These are phyloP conservation scores for Zygotorulaspora chibaensis DNA, from an alignment of 805 yeast genomes.

Conservation along the genomic window DNA sequence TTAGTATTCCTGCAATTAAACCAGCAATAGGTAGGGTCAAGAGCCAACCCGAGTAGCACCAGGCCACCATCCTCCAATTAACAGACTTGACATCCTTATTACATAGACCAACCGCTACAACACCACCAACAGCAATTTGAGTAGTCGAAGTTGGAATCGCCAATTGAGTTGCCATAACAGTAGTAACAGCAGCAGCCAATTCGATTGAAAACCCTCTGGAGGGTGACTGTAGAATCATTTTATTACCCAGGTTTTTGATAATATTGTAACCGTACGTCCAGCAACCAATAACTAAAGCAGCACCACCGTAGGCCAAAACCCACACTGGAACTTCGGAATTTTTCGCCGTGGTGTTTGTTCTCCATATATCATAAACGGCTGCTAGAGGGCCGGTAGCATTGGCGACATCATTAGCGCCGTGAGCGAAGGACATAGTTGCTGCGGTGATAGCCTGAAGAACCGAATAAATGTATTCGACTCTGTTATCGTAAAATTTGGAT, in stretches of 20 bases:
- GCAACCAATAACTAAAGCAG: conserved; percentile 58
- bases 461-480: conserved; percentile 63
- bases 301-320: conserved; percentile 67
- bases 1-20: conserved; percentile 60
- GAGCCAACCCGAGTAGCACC: conserved; percentile 71
- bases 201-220: conserved; percentile 74
- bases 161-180: conserved; percentile 70
- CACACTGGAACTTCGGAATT: conserved; percentile 65
- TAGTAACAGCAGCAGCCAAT: conserved; percentile 72
- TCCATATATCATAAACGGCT: conserved; percentile 61
- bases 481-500: conserved; percentile 66
- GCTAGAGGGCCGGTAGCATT: conserved; percentile 76
- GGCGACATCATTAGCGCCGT: conserved; percentile 76
- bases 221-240: conserved; percentile 70
- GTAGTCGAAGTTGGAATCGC: conserved; percentile 73
- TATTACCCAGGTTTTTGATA: conserved; percentile 69
- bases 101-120: conserved; percentile 70
- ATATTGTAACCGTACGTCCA: conserved; percentile 72
- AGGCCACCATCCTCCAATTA: conserved; percentile 72
- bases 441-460: conserved; percentile 70
- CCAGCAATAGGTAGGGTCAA: conserved; percentile 73
- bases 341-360: conserved; percentile 39
- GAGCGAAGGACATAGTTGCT: conserved; percentile 76
- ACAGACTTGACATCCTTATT: conserved; percentile 58
- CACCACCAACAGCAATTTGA: conserved; percentile 74